Conservation (phyloP, 345 rosid genomes). For the Sonneratia caseolaris region DNA sequence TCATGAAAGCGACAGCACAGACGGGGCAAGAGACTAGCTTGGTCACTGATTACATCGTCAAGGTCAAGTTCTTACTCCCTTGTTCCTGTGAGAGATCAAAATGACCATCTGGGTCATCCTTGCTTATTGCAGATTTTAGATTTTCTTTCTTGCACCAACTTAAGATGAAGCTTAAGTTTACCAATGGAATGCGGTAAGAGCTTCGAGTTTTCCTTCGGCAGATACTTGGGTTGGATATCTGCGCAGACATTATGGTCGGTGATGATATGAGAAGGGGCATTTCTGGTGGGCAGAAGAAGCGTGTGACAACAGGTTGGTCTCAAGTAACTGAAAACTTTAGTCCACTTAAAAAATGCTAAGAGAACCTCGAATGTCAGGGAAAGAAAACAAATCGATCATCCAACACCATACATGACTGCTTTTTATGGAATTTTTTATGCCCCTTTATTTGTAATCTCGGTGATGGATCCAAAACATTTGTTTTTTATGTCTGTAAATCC, state of each 20-base stretch:
- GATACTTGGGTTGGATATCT: conserved; percentile 43
- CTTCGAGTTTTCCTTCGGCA: conserved; percentile 6
- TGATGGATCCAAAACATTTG: background rate
- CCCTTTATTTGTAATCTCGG: too few relatives aligned
- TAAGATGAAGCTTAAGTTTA: background rate
- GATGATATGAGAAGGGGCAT: conserved; percentile 37
- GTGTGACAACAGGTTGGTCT: conserved; percentile 35
- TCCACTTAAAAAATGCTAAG: too few relatives aligned
- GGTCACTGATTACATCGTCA: conserved; percentile 38
- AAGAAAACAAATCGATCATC: background rate
- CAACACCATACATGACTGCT: too few relatives aligned
- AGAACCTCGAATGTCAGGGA: too few relatives aligned
- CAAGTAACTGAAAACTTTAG: too few relatives aligned
- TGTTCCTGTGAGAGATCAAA: background rate
- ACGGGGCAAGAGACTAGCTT: conserved; percentile 34
- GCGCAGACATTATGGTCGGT: conserved; percentile 35
- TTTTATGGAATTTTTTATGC: too few relatives aligned
- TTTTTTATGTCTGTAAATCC: background rate
- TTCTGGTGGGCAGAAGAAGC: conserved; percentile 47
- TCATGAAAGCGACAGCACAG: conserved; percentile 40
- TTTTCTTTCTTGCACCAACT: too few relatives aligned
- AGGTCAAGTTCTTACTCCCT: conserved; percentile 16
- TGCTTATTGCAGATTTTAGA: too few relatives aligned
- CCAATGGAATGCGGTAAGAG: too few relatives aligned
- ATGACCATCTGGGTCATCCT: background rate